Evolutionary conservation across 2,329 filamentous ascomycete genomes (phyloP).

Genomic region (Rasamsonia emersonii): DNA sequence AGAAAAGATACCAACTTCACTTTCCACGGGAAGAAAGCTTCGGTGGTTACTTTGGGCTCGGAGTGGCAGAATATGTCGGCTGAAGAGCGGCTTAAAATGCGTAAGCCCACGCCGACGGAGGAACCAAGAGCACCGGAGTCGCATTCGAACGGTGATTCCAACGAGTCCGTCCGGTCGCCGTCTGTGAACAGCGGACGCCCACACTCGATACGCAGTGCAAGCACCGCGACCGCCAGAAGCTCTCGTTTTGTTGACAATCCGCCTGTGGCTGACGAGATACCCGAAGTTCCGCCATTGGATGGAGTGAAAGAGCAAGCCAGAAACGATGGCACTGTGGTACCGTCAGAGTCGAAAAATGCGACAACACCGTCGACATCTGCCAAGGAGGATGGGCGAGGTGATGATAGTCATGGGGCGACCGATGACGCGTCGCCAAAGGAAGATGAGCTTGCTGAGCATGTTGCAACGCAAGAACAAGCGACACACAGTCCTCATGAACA

Average conservation of each 20-base stretch:
- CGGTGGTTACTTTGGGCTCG: conserved; percentile 90
- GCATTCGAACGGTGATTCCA: conserved; percentile 17
- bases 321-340: too few relatives aligned
- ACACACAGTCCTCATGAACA: conserved; percentile 17
- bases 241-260: conserved; percentile 17
- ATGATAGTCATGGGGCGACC: neutral
- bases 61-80: conserved; percentile 72
- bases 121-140: conserved; percentile 28
- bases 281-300: conserved; percentile 10
- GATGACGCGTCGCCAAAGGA: conserved; percentile 2
- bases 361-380: neutral
- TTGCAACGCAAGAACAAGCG: conserved; percentile 12
- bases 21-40: conserved; percentile 95
- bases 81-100: conserved; percentile 61
- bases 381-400: neutral
- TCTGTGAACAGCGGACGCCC: conserved; percentile 41
- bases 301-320: conserved; percentile 1
- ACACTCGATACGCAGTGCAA: conserved; percentile 55
- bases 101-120: conserved; percentile 40
- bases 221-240: conserved; percentile 58
- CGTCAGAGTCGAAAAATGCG: conserved; percentile 1
- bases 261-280: conserved; percentile 16
- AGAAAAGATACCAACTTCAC: conserved; percentile 85
- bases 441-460: conserved; percentile 7
- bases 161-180: conserved; percentile 20